Evolutionary conservation across 768 basidiomycete species (phyloP), one percentile per base, ranked within the genome.

Genomic region (Suillus paluster): DNA sequence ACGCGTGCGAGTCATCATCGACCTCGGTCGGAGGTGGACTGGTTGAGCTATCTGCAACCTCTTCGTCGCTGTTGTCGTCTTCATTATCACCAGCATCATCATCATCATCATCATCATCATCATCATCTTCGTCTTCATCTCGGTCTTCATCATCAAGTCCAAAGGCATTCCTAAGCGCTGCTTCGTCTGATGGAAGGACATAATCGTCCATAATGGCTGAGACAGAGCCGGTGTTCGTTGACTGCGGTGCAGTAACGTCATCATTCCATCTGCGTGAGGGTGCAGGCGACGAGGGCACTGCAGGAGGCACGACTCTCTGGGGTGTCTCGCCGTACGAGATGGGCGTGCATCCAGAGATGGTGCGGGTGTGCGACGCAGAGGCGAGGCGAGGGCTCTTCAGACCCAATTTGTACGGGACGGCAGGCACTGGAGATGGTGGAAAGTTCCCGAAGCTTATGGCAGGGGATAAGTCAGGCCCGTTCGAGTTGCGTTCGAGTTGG

Each of bases 361-460:
- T 39, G 53, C 56, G 64, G 23, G 57, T 27, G 33, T 52, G 36
- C n/a, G 61, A 46, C 11, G 66, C 63, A 42, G 71, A 61, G 34
- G 69, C 63, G 10, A 67, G 44, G 33, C 41, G 23, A 17, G 52
- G 3, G 9, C 8, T 25, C 15, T 19, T 38, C 23, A 10, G 19
- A 38, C 9, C 5, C 2, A 38, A 21, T 9, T 17, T 38, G 23
- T 2, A 25, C 36, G 53, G 23, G 36, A 15, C 36, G 17, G 54
- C 21, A 23, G 54, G 54, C 3, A n/a, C 21, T 39, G 36, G 23
- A 25, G 23, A 39, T 12, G 17, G 33, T 7, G 33, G 14, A 23
- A 39, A 11, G 17, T 55, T 25, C 19, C 15, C 19, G 21, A 5
- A 12, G 23, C 11, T 21, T 54, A 8, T 9, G 21, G 21, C 5